Evolutionary conservation across 208 protist species (phyloP).

Genomic region (Leishmania gerbilli): DNA sequence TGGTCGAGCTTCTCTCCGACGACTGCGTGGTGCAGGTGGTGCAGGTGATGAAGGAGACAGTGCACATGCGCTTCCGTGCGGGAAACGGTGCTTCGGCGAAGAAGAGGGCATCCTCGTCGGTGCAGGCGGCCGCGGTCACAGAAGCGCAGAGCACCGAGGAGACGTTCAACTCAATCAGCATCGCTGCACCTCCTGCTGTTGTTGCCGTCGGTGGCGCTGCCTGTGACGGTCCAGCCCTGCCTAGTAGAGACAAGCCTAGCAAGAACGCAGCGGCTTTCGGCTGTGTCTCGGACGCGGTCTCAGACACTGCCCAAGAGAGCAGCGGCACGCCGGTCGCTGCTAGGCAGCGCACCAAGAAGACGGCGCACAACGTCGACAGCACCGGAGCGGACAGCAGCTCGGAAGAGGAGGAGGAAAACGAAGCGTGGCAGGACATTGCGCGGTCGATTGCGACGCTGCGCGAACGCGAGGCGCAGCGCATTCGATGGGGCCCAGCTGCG

Average conservation of each 20-base stretch:
- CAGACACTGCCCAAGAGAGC: neutral
- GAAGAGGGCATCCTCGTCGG: neutral
- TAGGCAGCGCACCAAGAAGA: neutral
- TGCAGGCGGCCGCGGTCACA: neutral
- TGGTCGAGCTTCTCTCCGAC: constrained; percentile 66
- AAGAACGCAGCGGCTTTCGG: neutral
- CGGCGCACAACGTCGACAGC: constrained; percentile 7
- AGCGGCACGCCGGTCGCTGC: neutral
- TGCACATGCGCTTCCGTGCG: constrained; percentile 62
- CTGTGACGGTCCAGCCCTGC: neutral
- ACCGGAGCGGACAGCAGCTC: neutral
- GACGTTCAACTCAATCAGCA: neutral
- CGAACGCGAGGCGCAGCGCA: constrained; percentile 24
- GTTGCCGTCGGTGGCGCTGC: neutral
- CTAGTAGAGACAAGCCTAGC: neutral
- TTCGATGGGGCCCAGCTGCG: constrained; percentile 71
- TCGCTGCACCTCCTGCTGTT: neutral
- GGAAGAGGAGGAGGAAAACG: constrained; percentile 2
- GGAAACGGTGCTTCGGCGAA: neutral
- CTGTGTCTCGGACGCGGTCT: neutral
- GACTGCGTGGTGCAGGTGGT: constrained; percentile 78
- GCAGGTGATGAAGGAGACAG: constrained; percentile 63
- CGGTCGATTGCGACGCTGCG: constrained; percentile 30
- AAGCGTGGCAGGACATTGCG: constrained; percentile 14
- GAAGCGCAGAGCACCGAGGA: neutral